A percentile compares a stretch with the other conserved stretches of the same genome.
These are phyloP conservation scores for Chamaenerion angustifolium DNA, from an alignment of 345 rosid genomes.

Conservation along the genomic window DNA sequence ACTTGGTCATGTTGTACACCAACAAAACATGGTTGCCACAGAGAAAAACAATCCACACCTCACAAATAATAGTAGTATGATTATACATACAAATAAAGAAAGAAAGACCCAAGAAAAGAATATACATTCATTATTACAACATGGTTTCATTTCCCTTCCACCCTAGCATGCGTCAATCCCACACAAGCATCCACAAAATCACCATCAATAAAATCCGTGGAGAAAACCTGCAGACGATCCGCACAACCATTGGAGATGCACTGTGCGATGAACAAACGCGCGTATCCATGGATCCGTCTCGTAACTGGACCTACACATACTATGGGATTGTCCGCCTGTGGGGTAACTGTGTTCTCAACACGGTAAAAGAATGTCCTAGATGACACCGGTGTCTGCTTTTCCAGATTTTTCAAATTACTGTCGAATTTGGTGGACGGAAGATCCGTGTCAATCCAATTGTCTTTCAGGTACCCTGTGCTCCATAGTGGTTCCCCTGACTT, in stretches of 20 bases:
- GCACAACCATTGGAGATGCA: conserved; percentile 46
- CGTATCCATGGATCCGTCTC: conserved; percentile 49
- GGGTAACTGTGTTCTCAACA: conserved; percentile 85
- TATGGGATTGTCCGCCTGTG: conserved; percentile 72
- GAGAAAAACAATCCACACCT: too few relatives aligned
- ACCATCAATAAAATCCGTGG: conserved; percentile 74
- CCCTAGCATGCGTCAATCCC: conserved; percentile 56
- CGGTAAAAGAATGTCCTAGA: conserved; percentile 59
- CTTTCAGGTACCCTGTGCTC: conserved; percentile 62
- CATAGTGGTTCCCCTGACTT: conserved; percentile 58
- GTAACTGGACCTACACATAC: conserved; percentile 79
- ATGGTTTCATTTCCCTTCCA: conserved; percentile 22
- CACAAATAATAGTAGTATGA: too few relatives aligned
- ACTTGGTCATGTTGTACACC: too few relatives aligned
- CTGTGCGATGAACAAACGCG: conserved; percentile 57
- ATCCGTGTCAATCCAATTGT: conserved; percentile 88
- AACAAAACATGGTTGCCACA: too few relatives aligned
- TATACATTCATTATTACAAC: too few relatives aligned
- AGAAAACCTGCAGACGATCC: conserved; percentile 65
- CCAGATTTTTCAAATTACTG: conserved; percentile 58
- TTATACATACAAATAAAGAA: too few relatives aligned
- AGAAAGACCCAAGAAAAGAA: too few relatives aligned
- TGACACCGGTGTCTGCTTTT: conserved; percentile 41
- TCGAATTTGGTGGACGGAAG: conserved; percentile 81
- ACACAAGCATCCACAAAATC: conserved; percentile 87